Evolutionary conservation across 768 basidiomycete genomes (phyloP), one percentile per base, ranked within the genome.

Genomic region (Hypsizygus marmoreus): DNA sequence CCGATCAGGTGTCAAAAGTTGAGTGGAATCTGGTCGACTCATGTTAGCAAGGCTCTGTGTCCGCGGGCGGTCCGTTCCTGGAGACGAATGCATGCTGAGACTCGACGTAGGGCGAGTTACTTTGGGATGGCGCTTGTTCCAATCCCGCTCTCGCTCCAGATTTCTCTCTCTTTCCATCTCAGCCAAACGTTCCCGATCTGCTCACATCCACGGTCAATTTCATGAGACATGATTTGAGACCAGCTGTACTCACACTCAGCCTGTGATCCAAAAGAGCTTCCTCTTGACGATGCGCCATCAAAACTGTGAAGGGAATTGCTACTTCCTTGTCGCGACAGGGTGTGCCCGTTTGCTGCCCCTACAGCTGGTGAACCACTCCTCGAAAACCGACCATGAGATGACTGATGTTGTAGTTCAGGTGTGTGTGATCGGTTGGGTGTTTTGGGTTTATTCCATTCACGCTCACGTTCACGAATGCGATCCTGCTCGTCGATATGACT

Each of bases 71-170:
- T 53, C 47, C 13, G 32, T 23, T 8, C 41, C 25, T 5, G 22
- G n/a, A 16, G 79, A 65, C 16, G 71, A 71, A 50, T 67, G 66
- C 13, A 64, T 54, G 44, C 66, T 69, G 43, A 74, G 59, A 50
- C 72, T 74, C 9, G 76, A 77, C 2, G 72, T 65, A 13, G 75
- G 68, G n/a, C 74, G 76, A 36, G 56, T 49, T 55, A 55, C 34
- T 14, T 56, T 64, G 13, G 62, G 55, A 16, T 68, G 67, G 9
- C 69, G 73, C 50, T 68, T 77, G 57, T 81, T 82, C 80, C 82
- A 81, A 40, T 73, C 72, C 25, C 76, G 70, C 54, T 82, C 83
- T 29, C 73, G 69, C 43, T 80, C 78, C 22, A 66, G 49, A 35
- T 69, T 68, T 35, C 65, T 70, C 40, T 81, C 80, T 33, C 57